These are phyloP conservation scores for Salix koriyanagi DNA, from an alignment of 345 rosid species.

Conservation along the genomic window DNA sequence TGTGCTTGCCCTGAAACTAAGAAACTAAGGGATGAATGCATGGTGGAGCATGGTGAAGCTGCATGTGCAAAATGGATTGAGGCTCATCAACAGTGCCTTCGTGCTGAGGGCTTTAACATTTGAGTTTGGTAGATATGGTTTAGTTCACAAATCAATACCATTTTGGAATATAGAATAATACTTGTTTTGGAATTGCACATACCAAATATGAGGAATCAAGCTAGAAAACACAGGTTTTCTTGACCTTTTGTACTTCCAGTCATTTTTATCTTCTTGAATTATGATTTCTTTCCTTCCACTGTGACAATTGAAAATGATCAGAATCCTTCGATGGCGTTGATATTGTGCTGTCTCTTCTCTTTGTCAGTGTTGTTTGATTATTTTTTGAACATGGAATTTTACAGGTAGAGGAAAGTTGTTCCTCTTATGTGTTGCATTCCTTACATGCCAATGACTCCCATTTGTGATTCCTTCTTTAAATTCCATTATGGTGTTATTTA, in stretches of 20 bases:
- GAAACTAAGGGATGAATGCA: slow-evolving; percentile 87
- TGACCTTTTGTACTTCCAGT: background rate
- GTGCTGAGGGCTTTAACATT: slow-evolving; percentile 85
- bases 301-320: background rate
- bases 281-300: background rate
- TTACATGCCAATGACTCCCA: background rate
- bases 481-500: background rate
- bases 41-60: slow-evolving; percentile 75
- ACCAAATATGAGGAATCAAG: slow-evolving; percentile 21
- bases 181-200: slow-evolving; percentile 5
- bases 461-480: background rate
- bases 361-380: background rate
- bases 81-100: slow-evolving; percentile 85
- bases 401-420: background rate
- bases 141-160: slow-evolving; percentile 22
- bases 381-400: background rate
- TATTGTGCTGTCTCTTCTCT: background rate
- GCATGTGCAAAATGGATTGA: slow-evolving; percentile 93
- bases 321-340: background rate
- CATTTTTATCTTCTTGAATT: background rate
- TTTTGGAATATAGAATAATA: slow-evolving; percentile 14
- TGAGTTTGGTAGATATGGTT: slow-evolving; percentile 28
- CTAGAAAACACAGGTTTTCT: slow-evolving; percentile 1
- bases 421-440: background rate
- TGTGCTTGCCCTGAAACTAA: slow-evolving; percentile 93